These are phyloP conservation scores for Xylaria palmicola DNA, from an alignment of 495 filamentous ascomycete species.

Conservation along the genomic window DNA sequence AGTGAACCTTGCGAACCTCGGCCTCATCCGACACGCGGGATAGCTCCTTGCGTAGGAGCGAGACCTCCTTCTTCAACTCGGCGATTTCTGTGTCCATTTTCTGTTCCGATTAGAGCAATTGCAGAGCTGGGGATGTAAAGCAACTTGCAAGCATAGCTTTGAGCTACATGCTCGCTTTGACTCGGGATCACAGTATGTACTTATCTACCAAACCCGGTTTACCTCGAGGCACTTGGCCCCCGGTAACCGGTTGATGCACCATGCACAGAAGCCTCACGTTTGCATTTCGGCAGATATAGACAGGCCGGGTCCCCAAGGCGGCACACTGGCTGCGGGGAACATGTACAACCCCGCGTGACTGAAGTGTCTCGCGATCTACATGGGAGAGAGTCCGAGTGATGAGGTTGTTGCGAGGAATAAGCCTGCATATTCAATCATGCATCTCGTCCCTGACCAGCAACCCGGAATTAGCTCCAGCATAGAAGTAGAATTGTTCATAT, in stretches of 20 bases:
- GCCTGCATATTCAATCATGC: background rate
- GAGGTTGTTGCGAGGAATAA: background rate
- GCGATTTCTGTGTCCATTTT: slow-evolving; percentile 22
- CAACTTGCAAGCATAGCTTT: background rate
- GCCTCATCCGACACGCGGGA: slow-evolving; percentile 39
- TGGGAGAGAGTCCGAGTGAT: background rate
- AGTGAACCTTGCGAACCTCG: slow-evolving; percentile 54
- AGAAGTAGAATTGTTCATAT: too few relatives aligned
- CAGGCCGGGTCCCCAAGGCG: background rate
- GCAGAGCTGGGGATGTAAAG: background rate
- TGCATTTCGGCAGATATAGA: slow-evolving; percentile 1
- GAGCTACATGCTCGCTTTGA: background rate
- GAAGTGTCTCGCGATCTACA: background rate
- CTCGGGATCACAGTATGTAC: slow-evolving; percentile 6
- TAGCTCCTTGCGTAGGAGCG: slow-evolving; percentile 25
- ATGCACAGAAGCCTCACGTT: background rate
- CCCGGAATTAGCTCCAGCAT: background rate
- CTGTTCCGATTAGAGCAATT: background rate
- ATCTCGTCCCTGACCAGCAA: background rate
- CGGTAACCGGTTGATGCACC: background rate
- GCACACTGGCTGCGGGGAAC: background rate
- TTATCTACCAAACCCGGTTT: background rate
- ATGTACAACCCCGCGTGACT: background rate
- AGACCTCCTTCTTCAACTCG: slow-evolving; percentile 30
- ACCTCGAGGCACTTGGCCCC: too few relatives aligned